Percentiles rank a stretch among this genome's conserved stretches.
Conservation (phyloP, 768 basidiomycete genomes). For the Multifurca ochricompacta region DNA sequence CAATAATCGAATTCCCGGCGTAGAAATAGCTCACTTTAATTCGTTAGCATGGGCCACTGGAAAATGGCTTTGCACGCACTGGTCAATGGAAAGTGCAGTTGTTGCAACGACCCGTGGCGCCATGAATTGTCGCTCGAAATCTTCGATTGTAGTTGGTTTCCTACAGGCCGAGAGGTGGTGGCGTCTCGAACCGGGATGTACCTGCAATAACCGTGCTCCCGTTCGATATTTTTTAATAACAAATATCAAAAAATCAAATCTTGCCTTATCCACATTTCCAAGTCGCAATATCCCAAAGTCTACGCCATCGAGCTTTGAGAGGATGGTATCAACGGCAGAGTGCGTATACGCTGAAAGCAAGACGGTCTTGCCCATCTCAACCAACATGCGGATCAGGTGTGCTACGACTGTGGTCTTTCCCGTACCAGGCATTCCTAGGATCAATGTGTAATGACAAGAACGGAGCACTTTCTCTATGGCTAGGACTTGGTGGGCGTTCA, state of each 20-base stretch:
- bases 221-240: background rate
- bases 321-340: conserved; percentile 96
- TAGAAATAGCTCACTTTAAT: conserved; percentile 70
- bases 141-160: conserved; percentile 60
- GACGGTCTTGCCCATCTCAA: conserved; percentile 77
- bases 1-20: conserved; percentile 89
- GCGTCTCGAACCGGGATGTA: conserved; percentile 72
- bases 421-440: conserved; percentile 97
- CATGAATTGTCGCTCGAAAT: conserved; percentile 78
- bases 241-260: conserved; percentile 10
- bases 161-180: conserved; percentile 56
- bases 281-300: conserved; percentile 75
- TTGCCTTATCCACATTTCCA: conserved; percentile 88
- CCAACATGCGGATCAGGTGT: conserved; percentile 73
- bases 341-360: conserved; percentile 92
- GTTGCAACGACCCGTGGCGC: conserved; percentile 91
- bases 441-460: conserved; percentile 84
- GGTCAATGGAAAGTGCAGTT: conserved; percentile 88
- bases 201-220: conserved; percentile 35
- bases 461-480: conserved; percentile 70
- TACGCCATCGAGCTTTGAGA: conserved; percentile 63
- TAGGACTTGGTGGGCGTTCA: conserved; percentile 65
- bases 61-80: conserved; percentile 47
- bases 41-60: background rate
- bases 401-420: conserved; percentile 96